phyloP scores from a whole-genome alignment of 2,329 filamentous ascomycete genomes.

The Karstenula rhodostoma region DNA sequence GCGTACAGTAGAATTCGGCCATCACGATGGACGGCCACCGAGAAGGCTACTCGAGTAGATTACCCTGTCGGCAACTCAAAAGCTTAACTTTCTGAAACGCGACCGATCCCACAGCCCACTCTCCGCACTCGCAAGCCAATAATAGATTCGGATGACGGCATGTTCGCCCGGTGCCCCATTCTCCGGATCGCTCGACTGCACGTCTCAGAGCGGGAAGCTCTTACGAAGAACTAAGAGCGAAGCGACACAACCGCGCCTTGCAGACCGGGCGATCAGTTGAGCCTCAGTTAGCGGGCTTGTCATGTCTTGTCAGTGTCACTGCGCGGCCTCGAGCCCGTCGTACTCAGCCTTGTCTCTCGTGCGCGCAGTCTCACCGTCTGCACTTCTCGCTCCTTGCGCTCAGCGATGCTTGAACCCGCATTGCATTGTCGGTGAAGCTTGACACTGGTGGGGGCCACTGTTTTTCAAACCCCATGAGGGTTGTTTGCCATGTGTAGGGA shows the following conservation, averaged over 20 bases:
- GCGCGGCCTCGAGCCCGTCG: background rate
- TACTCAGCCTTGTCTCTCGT: slow-evolving; percentile 1
- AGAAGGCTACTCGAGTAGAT: background rate
- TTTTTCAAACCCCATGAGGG: background rate
- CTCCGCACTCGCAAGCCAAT: slow-evolving; percentile 8
- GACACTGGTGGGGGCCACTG: background rate
- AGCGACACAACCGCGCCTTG: slow-evolving; percentile 7
- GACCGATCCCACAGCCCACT: slow-evolving; percentile 18
- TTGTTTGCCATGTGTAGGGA: background rate
- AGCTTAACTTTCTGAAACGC: slow-evolving; percentile 20
- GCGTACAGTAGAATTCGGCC: background rate
- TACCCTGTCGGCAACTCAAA: slow-evolving; percentile 7
- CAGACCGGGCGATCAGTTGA: slow-evolving; percentile 6
- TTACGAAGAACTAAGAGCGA: background rate
- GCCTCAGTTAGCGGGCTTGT: slow-evolving; percentile 15
- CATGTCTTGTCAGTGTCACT: background rate
- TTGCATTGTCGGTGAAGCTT: background rate
- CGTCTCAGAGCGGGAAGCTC: background rate
- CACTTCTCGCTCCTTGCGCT: background rate
- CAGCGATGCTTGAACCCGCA: slow-evolving; percentile 1
- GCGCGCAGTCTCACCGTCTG: background rate
- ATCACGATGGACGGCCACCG: slow-evolving; percentile 6
- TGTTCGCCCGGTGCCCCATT: background rate
- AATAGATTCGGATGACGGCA: slow-evolving; percentile 12
- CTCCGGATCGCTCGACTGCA: background rate